Conservation (phyloP, 2,329 filamentous ascomycete genomes). For the Cladosporium oxysporum region DNA sequence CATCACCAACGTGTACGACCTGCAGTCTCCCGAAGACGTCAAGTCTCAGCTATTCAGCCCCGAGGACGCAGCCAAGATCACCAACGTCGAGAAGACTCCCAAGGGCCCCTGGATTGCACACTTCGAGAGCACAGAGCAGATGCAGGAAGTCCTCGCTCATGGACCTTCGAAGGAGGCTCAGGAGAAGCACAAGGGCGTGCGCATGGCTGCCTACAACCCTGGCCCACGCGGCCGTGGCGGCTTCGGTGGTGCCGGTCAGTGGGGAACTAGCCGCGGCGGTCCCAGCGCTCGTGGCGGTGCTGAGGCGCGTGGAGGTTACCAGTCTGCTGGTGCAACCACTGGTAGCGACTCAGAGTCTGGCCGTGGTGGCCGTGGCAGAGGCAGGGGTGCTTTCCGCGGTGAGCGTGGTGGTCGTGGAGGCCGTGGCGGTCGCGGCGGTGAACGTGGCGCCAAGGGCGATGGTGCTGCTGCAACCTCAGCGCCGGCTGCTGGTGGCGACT, state of each 20-base stretch:
- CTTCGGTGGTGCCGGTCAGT: slow-evolving; percentile 55
- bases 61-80: slow-evolving; percentile 79
- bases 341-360: slow-evolving; percentile 71
- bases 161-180: slow-evolving; percentile 65
- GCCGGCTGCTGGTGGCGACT: slow-evolving; percentile 22
- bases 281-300: slow-evolving; percentile 61
- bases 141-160: slow-evolving; percentile 74
- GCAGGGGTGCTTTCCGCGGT: slow-evolving; percentile 51
- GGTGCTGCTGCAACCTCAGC: slow-evolving; percentile 23
- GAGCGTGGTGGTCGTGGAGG: slow-evolving; percentile 58
- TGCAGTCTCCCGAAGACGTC: slow-evolving; percentile 72
- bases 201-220: slow-evolving; percentile 63
- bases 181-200: slow-evolving; percentile 64
- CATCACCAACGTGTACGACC: slow-evolving; percentile 80
- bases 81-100: slow-evolving; percentile 69
- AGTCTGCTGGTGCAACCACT: slow-evolving; percentile 37
- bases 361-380: slow-evolving; percentile 55
- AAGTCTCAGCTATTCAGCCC: slow-evolving; percentile 74
- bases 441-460: slow-evolving; percentile 26
- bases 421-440: slow-evolving; percentile 39
- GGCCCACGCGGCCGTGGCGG: slow-evolving; percentile 41
- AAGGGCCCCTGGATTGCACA: slow-evolving; percentile 81
- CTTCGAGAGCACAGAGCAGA: slow-evolving; percentile 77
- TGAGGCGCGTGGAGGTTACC: slow-evolving; percentile 35
- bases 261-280: slow-evolving; percentile 67